Percentiles rank a stretch among this genome's conserved stretches.
Evolutionary conservation across 1,284 basidiomycete species (phyloP).

Genomic region (Sutorius eximius): DNA sequence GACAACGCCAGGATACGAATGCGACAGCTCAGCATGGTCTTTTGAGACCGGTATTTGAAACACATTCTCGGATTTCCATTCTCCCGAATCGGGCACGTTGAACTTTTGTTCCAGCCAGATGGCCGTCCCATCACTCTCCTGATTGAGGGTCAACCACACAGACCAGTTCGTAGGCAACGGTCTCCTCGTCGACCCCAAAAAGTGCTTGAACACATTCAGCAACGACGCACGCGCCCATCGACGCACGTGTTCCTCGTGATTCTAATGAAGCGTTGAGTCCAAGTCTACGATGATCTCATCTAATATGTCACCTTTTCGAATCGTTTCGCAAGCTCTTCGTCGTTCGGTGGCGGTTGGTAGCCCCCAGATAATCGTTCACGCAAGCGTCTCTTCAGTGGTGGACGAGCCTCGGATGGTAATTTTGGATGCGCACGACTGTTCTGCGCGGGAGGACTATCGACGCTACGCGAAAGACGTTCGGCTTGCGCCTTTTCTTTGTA

Average conservation of each 20-base stretch:
- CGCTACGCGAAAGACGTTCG: conserved; percentile 38
- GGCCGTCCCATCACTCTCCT: conserved; percentile 67
- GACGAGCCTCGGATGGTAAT: conserved; percentile 28
- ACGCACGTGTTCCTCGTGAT: conserved; percentile 62
- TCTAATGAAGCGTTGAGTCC: conserved; percentile 43
- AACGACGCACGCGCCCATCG: conserved; percentile 73
- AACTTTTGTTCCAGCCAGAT: conserved; percentile 78
- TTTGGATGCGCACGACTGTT: conserved; percentile 5
- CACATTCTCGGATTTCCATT: conserved; percentile 55
- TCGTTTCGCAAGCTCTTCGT: conserved; percentile 61
- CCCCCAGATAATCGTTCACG: conserved; percentile 48
- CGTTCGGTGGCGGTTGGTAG: conserved; percentile 52
- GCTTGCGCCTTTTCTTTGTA: conserved; percentile 54
- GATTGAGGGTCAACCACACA: conserved; percentile 69
- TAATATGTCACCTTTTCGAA: conserved; percentile 59
- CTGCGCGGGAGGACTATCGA: neutral
- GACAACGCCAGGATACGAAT: conserved; percentile 58
- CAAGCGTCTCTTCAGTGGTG: conserved; percentile 47
- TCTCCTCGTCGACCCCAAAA: conserved; percentile 37
- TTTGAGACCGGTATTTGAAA: conserved; percentile 52
- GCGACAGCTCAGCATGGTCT: conserved; percentile 2
- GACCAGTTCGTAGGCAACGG: conserved; percentile 45
- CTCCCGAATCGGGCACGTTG: conserved; percentile 58
- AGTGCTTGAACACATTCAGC: conserved; percentile 46
- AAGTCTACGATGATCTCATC: conserved; percentile 7